Base-by-base conservation (phyloP, 2,329 filamentous ascomycete genomes). In the Colletotrichum eremochloae region DNA sequence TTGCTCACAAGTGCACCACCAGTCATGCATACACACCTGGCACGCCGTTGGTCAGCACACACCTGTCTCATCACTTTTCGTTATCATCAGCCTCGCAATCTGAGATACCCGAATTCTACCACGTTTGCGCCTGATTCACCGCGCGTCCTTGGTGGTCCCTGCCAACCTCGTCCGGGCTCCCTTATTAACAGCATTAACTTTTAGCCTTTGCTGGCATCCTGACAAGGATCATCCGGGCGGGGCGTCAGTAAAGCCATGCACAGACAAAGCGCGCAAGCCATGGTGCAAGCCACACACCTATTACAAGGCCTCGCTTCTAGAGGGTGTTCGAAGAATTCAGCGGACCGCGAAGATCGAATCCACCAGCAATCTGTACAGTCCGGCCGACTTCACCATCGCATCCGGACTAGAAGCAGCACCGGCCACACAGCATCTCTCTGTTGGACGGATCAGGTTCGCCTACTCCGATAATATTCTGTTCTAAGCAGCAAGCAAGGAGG, bases 181-280 rank as follows among this genome's bases (percentile, higher is more conserved):
- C 36, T 60, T 44, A 55, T 56, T 14, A n/a, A 31, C 42, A 55
- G 31, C 53, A 33, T 46, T 71, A 11, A 14, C 55, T 55, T 24
- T 64, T 56, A 55, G 60, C 67, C 46, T 55, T 61, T 66, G 55
- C 48, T 63, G 50, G 52, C 68, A 58, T 52, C 31, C 31, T 40
- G 48, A 71, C 68, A 71, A 55, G 68, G 65, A 63, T 68, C 42
- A 50, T 38, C 44, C 42, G 24, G 12, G 52, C 53, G 42, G 53
- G 40, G 61, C 56, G 63, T 63, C 33, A 56, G 55, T 67, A 68
- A 73, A 63, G 67, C 61, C 56, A 63, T 70, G 48, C 57, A 36
- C 33, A 58, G 36, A 67, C 67, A 71, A 73, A 73, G 62, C 57
- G 55, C 56, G 67, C 60, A 68, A 71, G 68, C 64, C 64, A 50